Evolutionary conservation across 169 alveolate genomes (phyloP).

Genomic region (Cryptosporidium baileyi): DNA sequence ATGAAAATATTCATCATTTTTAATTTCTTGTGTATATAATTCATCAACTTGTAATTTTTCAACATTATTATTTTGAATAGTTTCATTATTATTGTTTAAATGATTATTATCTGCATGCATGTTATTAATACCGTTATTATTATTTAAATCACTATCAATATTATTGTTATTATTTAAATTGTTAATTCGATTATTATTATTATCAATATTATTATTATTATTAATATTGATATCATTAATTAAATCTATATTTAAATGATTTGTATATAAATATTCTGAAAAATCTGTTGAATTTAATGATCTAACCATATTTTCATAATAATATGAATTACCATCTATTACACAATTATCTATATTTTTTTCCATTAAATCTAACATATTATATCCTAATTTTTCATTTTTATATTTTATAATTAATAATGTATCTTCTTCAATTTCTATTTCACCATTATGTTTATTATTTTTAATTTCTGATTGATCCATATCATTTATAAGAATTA

Average conservation of each 20-base stretch:
- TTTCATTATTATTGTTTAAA: not conserved
- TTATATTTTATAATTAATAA: conserved; percentile 19
- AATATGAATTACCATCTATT: conserved; percentile 39
- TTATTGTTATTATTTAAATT: not conserved
- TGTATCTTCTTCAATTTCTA: conserved; percentile 51
- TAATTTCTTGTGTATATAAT: not conserved
- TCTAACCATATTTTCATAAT: conserved; percentile 21
- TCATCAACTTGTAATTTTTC: not conserved
- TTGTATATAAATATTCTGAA: not conserved
- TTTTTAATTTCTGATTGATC: not conserved
- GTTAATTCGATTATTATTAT: not conserved
- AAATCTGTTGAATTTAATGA: not conserved
- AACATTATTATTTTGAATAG: not conserved
- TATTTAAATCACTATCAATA: not conserved
- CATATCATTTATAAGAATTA: not conserved
- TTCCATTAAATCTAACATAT: conserved; percentile 18
- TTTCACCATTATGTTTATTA: conserved; percentile 13
- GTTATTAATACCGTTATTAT: not conserved
- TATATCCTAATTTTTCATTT: not conserved
- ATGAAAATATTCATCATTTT: too few relatives aligned
- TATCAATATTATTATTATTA: not conserved
- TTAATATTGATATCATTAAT: too few relatives aligned
- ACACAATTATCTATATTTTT: conserved; percentile 33
- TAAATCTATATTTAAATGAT: too few relatives aligned
- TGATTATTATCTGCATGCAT: not conserved